Percentiles rank a stretch among this genome's conserved stretches.
Conservation (phyloP, 2,329 filamentous ascomycete genomes). For the Raffaelea deltoideospora region DNA sequence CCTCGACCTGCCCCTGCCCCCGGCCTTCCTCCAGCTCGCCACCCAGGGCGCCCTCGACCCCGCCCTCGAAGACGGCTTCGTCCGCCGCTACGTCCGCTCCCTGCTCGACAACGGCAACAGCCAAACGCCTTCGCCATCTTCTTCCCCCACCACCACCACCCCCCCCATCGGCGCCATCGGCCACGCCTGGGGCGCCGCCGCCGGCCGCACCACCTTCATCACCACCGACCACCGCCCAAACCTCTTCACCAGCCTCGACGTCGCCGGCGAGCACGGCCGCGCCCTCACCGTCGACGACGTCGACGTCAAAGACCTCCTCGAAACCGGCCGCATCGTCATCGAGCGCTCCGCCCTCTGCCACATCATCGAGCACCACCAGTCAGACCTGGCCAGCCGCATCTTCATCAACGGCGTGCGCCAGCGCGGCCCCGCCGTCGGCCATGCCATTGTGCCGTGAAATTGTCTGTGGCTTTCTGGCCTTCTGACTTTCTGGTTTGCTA, state of each 20-base stretch:
- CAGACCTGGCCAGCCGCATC: constrained; percentile 41
- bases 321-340: constrained; percentile 71
- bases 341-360: constrained; percentile 66
- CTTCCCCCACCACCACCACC: neutral
- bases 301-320: constrained; percentile 88
- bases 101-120: constrained; percentile 37
- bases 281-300: constrained; percentile 62
- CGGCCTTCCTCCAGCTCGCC: constrained; percentile 29
- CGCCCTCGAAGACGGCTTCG: constrained; percentile 30
- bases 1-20: constrained; percentile 48
- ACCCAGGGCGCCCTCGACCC: constrained; percentile 17
- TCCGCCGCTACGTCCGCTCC: constrained; percentile 45
- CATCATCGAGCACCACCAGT: constrained; percentile 59
- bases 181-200: constrained; percentile 52
- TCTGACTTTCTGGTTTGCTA: too few relatives aligned
- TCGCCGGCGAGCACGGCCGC: constrained; percentile 50
- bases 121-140: neutral
- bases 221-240: constrained; percentile 45
- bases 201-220: constrained; percentile 63
- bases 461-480: constrained; percentile 17
- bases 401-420: constrained; percentile 24
- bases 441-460: constrained; percentile 18
- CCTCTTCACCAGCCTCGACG: constrained; percentile 51
- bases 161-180: constrained; percentile 8
- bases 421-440: constrained; percentile 19